phyloP scores from a whole-genome alignment of 495 filamentous ascomycete species.

The Recurvomyces mirabilis region DNA sequence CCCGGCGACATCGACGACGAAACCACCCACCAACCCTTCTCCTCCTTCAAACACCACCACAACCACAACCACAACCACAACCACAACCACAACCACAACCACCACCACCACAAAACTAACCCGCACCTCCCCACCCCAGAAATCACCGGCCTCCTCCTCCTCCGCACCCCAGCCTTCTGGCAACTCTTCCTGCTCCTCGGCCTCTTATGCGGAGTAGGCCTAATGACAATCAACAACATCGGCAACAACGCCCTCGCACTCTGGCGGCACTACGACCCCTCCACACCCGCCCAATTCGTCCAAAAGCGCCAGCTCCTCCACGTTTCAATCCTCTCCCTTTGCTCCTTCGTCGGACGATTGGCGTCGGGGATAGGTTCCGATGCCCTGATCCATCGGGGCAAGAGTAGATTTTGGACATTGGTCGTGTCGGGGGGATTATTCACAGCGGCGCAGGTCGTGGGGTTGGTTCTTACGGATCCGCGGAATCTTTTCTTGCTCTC shows the following conservation, averaged over 20 bases:
- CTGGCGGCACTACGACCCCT: conserved; percentile 74
- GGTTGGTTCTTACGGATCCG: conserved; percentile 68
- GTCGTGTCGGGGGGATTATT: conserved; percentile 69
- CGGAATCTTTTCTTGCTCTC: conserved; percentile 68
- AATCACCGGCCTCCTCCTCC: conserved; percentile 73
- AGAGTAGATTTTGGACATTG: conserved; percentile 82
- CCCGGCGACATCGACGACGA: conserved; percentile 35
- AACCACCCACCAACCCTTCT: too few relatives aligned
- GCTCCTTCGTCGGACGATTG: conserved; percentile 72
- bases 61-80: conserved; percentile 17
- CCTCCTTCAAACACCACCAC: conserved; percentile 47
- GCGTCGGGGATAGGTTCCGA: conserved; percentile 80
- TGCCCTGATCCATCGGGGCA: conserved; percentile 64
- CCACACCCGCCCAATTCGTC: conserved; percentile 60
- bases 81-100: conserved; percentile 37
- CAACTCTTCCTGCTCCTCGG: conserved; percentile 76
- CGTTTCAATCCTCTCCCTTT: conserved; percentile 81
- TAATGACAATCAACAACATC: conserved; percentile 99
- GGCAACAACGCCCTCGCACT: conserved; percentile 72
- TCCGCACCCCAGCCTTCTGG: conserved; percentile 77
- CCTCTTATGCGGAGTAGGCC: conserved; percentile 76
- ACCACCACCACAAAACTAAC: conserved; percentile 1
- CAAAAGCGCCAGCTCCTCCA: conserved; percentile 78
- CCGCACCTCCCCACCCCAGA: conserved; percentile 58
- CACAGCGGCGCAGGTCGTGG: conserved; percentile 66